Percentiles rank a stretch among this genome's conserved stretches.
Evolutionary conservation across 768 basidiomycete species (phyloP).

Genomic region (Xanthoconium purpureum): DNA sequence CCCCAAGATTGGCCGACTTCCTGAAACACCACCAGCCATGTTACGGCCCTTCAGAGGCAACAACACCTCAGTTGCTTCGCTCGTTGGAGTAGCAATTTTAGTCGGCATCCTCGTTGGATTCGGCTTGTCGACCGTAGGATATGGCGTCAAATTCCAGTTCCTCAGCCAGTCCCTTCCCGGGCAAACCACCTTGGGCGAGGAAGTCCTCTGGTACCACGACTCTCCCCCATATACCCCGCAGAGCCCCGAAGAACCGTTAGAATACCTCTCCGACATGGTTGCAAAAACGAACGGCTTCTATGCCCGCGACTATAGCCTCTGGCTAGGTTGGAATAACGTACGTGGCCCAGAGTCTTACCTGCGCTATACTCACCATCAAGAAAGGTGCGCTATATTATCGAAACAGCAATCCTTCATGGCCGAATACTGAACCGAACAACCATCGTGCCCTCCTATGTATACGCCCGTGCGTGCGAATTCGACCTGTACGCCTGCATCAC

Average conservation of each 20-base stretch:
- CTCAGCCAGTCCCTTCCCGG: conserved; percentile 15
- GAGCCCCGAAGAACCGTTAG: conserved; percentile 16
- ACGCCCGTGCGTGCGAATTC: conserved; percentile 45
- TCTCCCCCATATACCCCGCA: background rate
- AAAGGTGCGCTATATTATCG: conserved; percentile 50
- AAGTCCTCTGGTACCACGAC: conserved; percentile 13
- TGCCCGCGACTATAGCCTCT: conserved; percentile 44
- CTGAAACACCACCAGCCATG: conserved; percentile 5
- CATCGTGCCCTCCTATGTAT: conserved; percentile 45
- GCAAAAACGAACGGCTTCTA: conserved; percentile 42
- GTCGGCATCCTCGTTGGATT: conserved; percentile 31
- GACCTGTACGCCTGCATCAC: conserved; percentile 20
- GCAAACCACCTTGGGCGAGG: conserved; percentile 5
- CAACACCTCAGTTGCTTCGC: background rate
- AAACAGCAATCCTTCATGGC: conserved; percentile 43
- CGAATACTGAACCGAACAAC: conserved; percentile 41
- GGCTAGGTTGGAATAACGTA: conserved; percentile 52
- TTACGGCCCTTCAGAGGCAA: background rate
- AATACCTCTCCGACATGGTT: conserved; percentile 35
- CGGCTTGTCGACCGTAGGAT: conserved; percentile 16
- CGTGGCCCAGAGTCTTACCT: background rate
- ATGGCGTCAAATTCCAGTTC: conserved; percentile 15
- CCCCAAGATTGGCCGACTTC: background rate
- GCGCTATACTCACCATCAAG: background rate
- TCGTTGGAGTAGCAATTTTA: conserved; percentile 21